Conservation (phyloP, 2,329 filamentous ascomycete species). For the Xylariaceae sp. region DNA sequence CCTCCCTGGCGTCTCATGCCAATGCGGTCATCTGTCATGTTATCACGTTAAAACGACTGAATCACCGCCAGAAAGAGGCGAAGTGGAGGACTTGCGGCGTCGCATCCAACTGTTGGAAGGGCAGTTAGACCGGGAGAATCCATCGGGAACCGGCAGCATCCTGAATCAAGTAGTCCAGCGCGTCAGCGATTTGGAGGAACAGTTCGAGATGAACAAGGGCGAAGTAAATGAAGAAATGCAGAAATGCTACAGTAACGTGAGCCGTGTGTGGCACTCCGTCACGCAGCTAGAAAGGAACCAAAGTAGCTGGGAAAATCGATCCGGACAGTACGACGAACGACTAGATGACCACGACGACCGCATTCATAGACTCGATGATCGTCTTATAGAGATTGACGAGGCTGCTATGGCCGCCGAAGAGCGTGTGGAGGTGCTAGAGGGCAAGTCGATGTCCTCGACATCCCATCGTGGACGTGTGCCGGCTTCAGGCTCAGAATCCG, state of each 20-base stretch:
- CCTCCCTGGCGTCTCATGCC: conserved; percentile 52
- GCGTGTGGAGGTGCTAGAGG: conserved; percentile 48
- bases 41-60: conserved; percentile 52
- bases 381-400: conserved; percentile 48
- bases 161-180: conserved; percentile 36
- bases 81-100: conserved; percentile 46
- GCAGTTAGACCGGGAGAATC: conserved; percentile 36
- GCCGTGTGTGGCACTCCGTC: conserved; percentile 50
- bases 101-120: conserved; percentile 44
- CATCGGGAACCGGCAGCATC: conserved; percentile 34
- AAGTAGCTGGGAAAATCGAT: conserved; percentile 34
- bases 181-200: conserved; percentile 51
- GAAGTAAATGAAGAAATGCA: conserved; percentile 52
- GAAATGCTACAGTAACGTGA: conserved; percentile 51
- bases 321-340: conserved; percentile 38
- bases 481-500: conserved; percentile 26
- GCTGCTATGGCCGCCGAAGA: conserved; percentile 52
- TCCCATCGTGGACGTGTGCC: conserved; percentile 21
- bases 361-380: conserved; percentile 43
- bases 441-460: conserved; percentile 28
- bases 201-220: conserved; percentile 48
- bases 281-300: conserved; percentile 40
- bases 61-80: conserved; percentile 39
- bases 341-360: conserved; percentile 38
- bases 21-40: conserved; percentile 58